Evolutionary conservation across 2,329 filamentous ascomycete genomes (phyloP), one percentile per base, ranked within the genome.

Genomic region (Aureobasidium uvarum): DNA sequence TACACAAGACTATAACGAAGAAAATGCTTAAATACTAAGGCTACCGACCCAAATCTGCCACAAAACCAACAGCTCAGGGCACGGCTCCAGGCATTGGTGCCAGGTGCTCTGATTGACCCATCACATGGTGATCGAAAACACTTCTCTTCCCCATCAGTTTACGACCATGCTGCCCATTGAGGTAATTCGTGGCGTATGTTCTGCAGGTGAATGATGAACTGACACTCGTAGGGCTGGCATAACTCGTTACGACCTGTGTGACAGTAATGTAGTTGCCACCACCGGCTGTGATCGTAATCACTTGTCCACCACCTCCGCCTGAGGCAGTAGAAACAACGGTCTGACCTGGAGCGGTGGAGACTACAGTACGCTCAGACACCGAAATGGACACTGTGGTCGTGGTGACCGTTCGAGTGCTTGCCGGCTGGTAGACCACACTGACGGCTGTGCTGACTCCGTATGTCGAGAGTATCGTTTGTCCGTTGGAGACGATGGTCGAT

Each of bases 111-210:
- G 55, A 62, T 1, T 31, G 39, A 20, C 68, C 54, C 11, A 67
- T 55, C 3, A 64, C 66, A 36, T 70, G 64, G 2, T 45, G 58
- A 52, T 70, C 70, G 46, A 70, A 70, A 33, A 72, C 67, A 66
- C 69, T 71, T 54, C 68, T 66, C 66, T 66, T 70, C 55, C 3
- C 45, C 6, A 25, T 11, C 38, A 46, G 51, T 54, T 62, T 67
- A 14, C 66, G 45, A 60, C 67, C 65, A 25, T 69, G 67, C 54
- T 56, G 36, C 0, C 69, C 68, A 31, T 72, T 72, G 48, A 73
- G 66, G 60, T 74, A 73, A 41, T 73, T 72, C 6, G 72, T 73
- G 25, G 69, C 64, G 33, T 70, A 70, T 14, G 69, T 73, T 28
- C 72, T 63, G 56, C 72, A 73, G 5, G 71, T 70, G 43, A 70